Percentiles rank a stretch among this genome's conserved stretches.
Evolutionary conservation across 2,329 filamentous ascomycete genomes (phyloP).

Genomic region (Neonectria punicea): DNA sequence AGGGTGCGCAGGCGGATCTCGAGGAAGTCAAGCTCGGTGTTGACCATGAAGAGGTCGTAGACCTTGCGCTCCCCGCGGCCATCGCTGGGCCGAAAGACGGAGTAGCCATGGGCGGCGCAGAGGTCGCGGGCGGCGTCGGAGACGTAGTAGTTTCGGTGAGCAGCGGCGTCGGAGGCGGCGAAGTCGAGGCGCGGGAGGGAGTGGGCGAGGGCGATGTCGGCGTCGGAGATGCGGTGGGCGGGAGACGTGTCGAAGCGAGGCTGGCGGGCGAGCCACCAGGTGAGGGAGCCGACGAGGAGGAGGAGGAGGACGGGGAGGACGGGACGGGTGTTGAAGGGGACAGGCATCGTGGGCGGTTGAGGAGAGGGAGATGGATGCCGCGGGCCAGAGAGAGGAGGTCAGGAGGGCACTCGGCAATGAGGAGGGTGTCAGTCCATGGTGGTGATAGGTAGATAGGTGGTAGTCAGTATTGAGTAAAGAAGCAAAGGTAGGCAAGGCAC

Average conservation of each 20-base stretch:
- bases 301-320: conserved; percentile 23
- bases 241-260: conserved; percentile 30
- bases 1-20: conserved; percentile 71
- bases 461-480: neutral
- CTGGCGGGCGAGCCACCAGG: conserved; percentile 31
- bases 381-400: neutral
- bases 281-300: conserved; percentile 16
- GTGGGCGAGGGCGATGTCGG: conserved; percentile 35
- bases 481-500: neutral
- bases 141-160: conserved; percentile 43
- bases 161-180: conserved; percentile 16
- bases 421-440: neutral
- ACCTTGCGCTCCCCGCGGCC: conserved; percentile 44
- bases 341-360: conserved; percentile 18
- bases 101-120: conserved; percentile 48
- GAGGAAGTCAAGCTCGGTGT: conserved; percentile 72
- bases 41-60: conserved; percentile 69
- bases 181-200: conserved; percentile 42
- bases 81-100: conserved; percentile 41
- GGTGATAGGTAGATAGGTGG: neutral
- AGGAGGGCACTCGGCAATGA: neutral
- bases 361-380: neutral
- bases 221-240: conserved; percentile 33
- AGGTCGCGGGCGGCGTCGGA: conserved; percentile 44
- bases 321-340: conserved; percentile 14